Evolutionary conservation across 495 filamentous ascomycete genomes (phyloP), one percentile per base, ranked within the genome.

Genomic region (Pseudoneurospora amorphoporcata): DNA sequence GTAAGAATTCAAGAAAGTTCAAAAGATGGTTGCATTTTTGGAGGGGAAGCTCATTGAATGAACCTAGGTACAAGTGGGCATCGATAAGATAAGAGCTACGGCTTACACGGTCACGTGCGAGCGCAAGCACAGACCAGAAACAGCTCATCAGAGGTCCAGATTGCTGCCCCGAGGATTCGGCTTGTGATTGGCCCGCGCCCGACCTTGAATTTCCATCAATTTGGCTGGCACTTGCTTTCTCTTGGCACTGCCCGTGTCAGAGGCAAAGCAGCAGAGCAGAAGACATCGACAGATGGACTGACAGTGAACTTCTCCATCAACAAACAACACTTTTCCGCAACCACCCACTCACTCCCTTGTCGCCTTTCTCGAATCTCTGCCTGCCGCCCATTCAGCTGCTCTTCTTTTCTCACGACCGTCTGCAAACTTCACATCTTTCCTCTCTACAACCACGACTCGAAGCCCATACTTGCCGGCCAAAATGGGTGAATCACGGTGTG

Each of bases 401-500:
- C 40, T 37, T 73, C 42, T 71, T 53, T 32, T 39, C 58, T 43
- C 72, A 41, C 2, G 19, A 70, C 69, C 42, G 47, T 71, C 68
- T 71, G 70, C 47, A 42, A 32, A 29, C 38, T 4, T 4, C 4
- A 61, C 69, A n/a, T 40, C 69, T 23, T 69, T 41, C 23, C 61
- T 47, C 72, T 23, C 68, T 41, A 29, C 69, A 32, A 53, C 41
- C 69, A 39, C 45, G 16, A 29, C 38, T 70, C 41, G 68, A 65
- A 39, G 23, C 38, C 73, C 70, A 42, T 71, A 76, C 39, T 68
- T 45, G 65, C n/a, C 72, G 39, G 73, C 71, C 76, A 82, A 82
- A 72, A 82, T 82, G 80, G 80, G 80, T 75, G 80, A 82, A 80
- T 82, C 80, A 76, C 78, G 80, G 80, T 82, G 73, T 47, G 76